Conservation (phyloP, 495 filamentous ascomycete genomes). For the Penicillium manginii region DNA sequence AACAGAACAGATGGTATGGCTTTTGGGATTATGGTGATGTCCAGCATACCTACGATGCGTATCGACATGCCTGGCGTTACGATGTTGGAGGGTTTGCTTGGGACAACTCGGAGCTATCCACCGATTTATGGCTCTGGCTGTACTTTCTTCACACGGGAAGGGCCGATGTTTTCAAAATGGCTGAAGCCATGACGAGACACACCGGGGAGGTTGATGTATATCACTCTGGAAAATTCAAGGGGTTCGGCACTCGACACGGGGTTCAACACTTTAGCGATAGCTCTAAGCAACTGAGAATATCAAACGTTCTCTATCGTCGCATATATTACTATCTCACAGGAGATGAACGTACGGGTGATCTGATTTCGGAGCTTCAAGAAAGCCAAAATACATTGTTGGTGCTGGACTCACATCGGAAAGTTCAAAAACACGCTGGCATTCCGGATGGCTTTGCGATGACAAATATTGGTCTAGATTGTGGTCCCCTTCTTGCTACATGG, state of each 20-base stretch:
- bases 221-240: constrained; percentile 49
- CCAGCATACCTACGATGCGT: constrained; percentile 54
- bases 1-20: constrained; percentile 52
- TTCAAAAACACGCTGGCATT: constrained; percentile 41
- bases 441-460: constrained; percentile 40
- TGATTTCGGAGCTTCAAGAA: constrained; percentile 38
- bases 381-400: constrained; percentile 37
- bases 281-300: constrained; percentile 54
- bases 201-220: constrained; percentile 56
- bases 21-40: constrained; percentile 57
- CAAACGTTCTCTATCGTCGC: constrained; percentile 47
- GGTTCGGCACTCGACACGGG: constrained; percentile 55
- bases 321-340: constrained; percentile 52
- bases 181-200: constrained; percentile 52
- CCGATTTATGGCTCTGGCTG: constrained; percentile 56
- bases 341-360: constrained; percentile 49
- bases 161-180: constrained; percentile 50
- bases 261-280: constrained; percentile 56
- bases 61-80: constrained; percentile 55
- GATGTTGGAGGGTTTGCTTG: constrained; percentile 57
- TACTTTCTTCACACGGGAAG: constrained; percentile 53
- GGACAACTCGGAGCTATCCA: constrained; percentile 58
- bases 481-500: constrained; percentile 45
- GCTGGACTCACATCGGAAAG: constrained; percentile 52
- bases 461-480: constrained; percentile 50